phyloP scores from a whole-genome alignment of 2,329 filamentous ascomycete species.

The Escovopsis sp. region DNA sequence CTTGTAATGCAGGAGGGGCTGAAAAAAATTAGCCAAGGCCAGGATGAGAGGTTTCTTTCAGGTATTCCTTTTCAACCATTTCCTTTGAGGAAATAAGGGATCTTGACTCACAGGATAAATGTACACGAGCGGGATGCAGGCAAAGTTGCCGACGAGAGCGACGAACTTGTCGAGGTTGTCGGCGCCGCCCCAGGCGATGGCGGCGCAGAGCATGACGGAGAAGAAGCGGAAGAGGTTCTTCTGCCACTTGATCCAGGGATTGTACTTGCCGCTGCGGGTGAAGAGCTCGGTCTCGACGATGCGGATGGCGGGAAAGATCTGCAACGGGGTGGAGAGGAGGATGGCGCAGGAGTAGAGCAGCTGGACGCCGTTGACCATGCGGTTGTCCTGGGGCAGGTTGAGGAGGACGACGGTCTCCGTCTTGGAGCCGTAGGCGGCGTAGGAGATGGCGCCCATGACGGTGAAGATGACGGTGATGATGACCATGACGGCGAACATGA shows the following conservation, averaged over 20 bases:
- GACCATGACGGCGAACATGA: constrained; percentile 83
- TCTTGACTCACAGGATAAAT: constrained; percentile 74
- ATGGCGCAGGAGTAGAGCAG: constrained; percentile 98
- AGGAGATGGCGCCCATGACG: constrained; percentile 82
- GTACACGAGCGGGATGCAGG: constrained; percentile 90
- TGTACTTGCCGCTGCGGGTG: constrained; percentile 89
- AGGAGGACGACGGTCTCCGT: constrained; percentile 94
- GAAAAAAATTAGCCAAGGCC: constrained; percentile 20
- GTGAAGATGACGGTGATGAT: constrained; percentile 86
- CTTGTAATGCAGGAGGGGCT: constrained; percentile 83
- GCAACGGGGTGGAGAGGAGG: constrained; percentile 80
- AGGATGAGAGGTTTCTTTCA: too few species aligned
- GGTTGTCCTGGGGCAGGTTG: constrained; percentile 90
- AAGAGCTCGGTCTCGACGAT: constrained; percentile 93
- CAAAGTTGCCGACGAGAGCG: constrained; percentile 88
- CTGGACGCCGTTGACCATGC: constrained; percentile 88
- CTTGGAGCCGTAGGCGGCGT: constrained; percentile 86
- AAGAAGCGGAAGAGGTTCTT: constrained; percentile 96
- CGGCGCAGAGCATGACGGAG: constrained; percentile 71
- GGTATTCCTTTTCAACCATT: too few species aligned
- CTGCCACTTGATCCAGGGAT: constrained; percentile 98
- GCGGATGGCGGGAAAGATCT: constrained; percentile 94
- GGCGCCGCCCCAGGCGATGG: constrained; percentile 83
- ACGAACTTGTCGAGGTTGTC: constrained; percentile 96
- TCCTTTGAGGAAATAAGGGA: too few species aligned